Evolutionary conservation across 768 basidiomycete species (phyloP).

Genomic region (Russula compacta): DNA sequence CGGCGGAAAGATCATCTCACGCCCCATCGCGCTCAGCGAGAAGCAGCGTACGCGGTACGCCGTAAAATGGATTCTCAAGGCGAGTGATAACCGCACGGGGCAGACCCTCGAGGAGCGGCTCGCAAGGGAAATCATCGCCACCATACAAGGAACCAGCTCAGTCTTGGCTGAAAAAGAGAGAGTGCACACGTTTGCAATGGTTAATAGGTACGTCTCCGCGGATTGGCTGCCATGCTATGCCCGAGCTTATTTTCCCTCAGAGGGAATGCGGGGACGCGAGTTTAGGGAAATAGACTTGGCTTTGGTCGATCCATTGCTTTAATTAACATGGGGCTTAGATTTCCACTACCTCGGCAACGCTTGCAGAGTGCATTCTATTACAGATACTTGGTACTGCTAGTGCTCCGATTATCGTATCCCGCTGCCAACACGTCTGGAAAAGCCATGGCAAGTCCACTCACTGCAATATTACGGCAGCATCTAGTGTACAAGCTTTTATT

Average conservation of each 20-base stretch:
- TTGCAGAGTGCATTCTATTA: not conserved
- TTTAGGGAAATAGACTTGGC: not conserved
- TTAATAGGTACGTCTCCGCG: slow-evolving; percentile 53
- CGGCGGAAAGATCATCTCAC: slow-evolving; percentile 55
- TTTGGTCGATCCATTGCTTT: not conserved
- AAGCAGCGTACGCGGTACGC: slow-evolving; percentile 68
- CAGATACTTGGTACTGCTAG: not conserved
- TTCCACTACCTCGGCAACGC: not conserved
- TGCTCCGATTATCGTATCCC: no score
- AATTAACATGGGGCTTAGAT: not conserved
- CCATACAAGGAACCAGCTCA: slow-evolving; percentile 52
- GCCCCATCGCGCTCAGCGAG: slow-evolving; percentile 68
- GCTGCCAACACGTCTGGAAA: not conserved
- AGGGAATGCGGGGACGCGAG: slow-evolving; percentile 16
- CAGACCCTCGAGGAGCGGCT: slow-evolving; percentile 57
- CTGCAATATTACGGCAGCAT: not conserved
- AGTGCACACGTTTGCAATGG: slow-evolving; percentile 60
- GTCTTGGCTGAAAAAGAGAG: slow-evolving; percentile 55
- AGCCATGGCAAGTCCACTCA: not conserved
- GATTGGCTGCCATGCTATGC: not conserved
- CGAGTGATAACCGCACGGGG: slow-evolving; percentile 47
- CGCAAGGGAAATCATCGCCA: slow-evolving; percentile 67
- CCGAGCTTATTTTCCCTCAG: not conserved
- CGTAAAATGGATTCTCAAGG: slow-evolving; percentile 62
- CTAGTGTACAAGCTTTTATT: not conserved